A percentile compares a stretch with the other conserved stretches of the same genome.
These are phyloP conservation scores for Fusarium sp. DNA, from an alignment of 2,329 filamentous ascomycete species.

Conservation along the genomic window DNA sequence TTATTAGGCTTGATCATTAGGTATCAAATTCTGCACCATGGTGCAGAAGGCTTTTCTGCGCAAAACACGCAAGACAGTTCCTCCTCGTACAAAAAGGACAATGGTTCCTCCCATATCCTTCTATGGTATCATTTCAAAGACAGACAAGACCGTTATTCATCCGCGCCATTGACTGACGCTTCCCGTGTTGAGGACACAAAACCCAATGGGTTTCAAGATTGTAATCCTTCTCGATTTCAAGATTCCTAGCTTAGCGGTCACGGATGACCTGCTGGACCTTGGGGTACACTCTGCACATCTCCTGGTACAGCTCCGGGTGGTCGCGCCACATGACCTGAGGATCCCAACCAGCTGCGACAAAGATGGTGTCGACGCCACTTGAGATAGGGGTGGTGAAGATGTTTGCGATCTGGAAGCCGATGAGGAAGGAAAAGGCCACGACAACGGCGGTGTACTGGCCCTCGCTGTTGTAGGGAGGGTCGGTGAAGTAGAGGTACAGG, in stretches of 20 bases:
- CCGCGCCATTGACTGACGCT: too few relatives aligned
- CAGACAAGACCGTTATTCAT: not conserved
- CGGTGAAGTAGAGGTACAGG: conserved; percentile 86
- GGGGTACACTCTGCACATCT: conserved; percentile 87
- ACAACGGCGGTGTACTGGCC: conserved; percentile 82
- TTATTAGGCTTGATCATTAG: conserved; percentile 9
- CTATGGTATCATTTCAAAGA: conserved; percentile 33
- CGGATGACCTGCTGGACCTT: conserved; percentile 83
- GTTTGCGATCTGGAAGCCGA: conserved; percentile 90
- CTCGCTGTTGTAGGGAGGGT: conserved; percentile 80
- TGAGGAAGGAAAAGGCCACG: conserved; percentile 88
- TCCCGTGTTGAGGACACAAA: too few relatives aligned
- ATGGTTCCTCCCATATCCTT: conserved; percentile 9
- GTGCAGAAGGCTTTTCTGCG: not conserved
- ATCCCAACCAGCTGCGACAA: conserved; percentile 82
- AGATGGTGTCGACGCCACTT: conserved; percentile 92
- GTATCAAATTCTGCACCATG: not conserved
- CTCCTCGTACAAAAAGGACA: not conserved
- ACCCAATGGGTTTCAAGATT: too few relatives aligned
- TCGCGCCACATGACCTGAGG: conserved; percentile 82
- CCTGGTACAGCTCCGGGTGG: conserved; percentile 84
- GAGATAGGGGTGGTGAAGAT: conserved; percentile 90
- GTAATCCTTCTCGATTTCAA: not conserved
- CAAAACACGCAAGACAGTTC: not conserved
- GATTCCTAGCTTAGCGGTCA: conserved; percentile 26